Base-by-base conservation (phyloP, 2,329 filamentous ascomycete genomes). In the Biscogniauxia sp. region DNA sequence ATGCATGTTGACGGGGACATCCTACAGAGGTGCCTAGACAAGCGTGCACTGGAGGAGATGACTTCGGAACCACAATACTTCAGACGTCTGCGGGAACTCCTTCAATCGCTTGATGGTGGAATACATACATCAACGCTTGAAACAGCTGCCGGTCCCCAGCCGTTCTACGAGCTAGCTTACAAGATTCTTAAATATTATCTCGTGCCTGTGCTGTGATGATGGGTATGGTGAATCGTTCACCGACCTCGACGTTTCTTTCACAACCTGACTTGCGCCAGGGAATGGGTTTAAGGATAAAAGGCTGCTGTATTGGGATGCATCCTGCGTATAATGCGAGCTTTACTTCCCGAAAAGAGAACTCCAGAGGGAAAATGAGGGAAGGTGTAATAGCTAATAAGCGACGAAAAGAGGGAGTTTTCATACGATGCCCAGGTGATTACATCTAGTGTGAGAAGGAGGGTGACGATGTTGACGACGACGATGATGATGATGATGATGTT, bases 1-100 rank as follows among this genome's bases (percentile, higher is more conserved):
- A 85, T 86, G 81, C 88, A 91, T 59, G 78, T 92, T 2, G 81
- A 92, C 63, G 89, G 89, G 0, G 87, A 91, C 66, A 76, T 91
- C 41, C 73, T 92, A 51, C 76, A 78, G 61, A 79, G 81, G 6
- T 83, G 87, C 61, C 65, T 87, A 11, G 75, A 82, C 19, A 75
- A 71, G 19, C 76, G 78, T 32, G 73, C 73, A 0, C 67, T 88
- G 20, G 79, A 83, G 66, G 66, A 68, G 70, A 73, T 25, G 70
- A 78, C 52, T 82, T 88, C 65, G 9, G 45, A 62, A 17, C 62
- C 59, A n/a, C 51, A 55, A 20, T 55, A 62, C 45, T 26, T 62
- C 26, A 26, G 55, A 23, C 62, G 61, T 2, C 60, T 68, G 23
- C 72, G 72, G 49, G 75, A 81, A 62, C 77, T 85, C 52, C 74